phyloP scores from a whole-genome alignment of 2,329 filamentous ascomycete species.

The Diaporthe citri region DNA sequence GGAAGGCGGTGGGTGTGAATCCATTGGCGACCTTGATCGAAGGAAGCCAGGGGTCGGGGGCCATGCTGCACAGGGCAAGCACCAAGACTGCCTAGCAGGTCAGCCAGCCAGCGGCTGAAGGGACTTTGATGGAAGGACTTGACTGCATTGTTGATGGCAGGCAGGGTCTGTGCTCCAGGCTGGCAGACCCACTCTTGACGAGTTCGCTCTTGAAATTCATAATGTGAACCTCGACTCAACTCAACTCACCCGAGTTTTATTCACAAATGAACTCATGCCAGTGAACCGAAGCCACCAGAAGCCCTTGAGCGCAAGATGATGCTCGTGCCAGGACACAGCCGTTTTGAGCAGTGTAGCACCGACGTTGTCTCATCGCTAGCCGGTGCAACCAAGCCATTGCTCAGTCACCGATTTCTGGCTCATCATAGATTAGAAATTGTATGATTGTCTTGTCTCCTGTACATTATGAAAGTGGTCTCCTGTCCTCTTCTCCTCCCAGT shows the following conservation, averaged over 20 bases:
- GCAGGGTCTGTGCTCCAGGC: background rate
- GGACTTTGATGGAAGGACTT: too few relatives aligned
- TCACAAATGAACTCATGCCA: background rate
- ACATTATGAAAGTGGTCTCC: conserved; percentile 41
- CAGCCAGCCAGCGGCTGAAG: background rate
- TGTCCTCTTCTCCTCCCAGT: conserved; percentile 62
- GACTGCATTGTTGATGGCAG: background rate
- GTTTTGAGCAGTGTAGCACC: background rate
- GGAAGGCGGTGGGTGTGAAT: conserved; percentile 12
- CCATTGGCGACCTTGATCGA: conserved; percentile 8
- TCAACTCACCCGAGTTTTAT: background rate
- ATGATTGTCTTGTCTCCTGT: conserved; percentile 38
- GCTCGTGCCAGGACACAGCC: background rate
- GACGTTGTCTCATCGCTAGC: background rate
- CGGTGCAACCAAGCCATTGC: background rate
- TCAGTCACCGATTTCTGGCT: background rate
- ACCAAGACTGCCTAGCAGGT: background rate
- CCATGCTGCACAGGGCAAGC: conserved; percentile 1
- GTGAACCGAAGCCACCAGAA: background rate
- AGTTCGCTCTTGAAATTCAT: background rate
- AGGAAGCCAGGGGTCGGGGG: conserved; percentile 1
- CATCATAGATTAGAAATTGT: background rate
- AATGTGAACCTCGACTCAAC: background rate
- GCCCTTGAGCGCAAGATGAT: too few relatives aligned
- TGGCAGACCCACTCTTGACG: background rate